Base-by-base conservation (phyloP, 2,329 filamentous ascomycete genomes). In the Epichloe uncinata region DNA sequence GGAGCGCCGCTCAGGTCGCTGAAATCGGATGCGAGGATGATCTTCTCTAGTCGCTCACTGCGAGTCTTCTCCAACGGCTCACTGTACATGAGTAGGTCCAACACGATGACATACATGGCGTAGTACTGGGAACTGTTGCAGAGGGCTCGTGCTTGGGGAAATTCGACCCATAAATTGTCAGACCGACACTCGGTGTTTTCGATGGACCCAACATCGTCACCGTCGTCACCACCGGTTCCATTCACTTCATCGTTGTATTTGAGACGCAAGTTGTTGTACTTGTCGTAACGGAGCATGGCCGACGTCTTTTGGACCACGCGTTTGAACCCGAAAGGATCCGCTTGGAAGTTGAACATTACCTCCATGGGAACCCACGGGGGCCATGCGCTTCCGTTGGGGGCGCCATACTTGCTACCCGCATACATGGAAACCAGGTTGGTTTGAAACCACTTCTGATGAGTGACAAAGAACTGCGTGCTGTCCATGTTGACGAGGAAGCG, bases 101-200 rank as follows among this genome's bases (percentile, higher is more conserved):
- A 74, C 3, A 96, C 91, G 58, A 99, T 98, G 66, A 98, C 88
- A 62, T 98, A 99, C 74, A 98, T 83, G 4, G 93, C 87, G 63
- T 95, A 98, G 69, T 98, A 99, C 67, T 98, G 91, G 38, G 85
- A 81, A 5, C 94, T 98, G 67, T 98, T 94, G 71, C 94, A 98
- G 43, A 96, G 81, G n/a, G 89, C 91, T 50, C 89, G 80, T 42
- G 95, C 83, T 56, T 94, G 87, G 12, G 93, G 93, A 60, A 99
- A 98, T 60, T 97, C 90, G 35, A 98, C 87, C 81, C 87, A 95
- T 13, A 99, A 79, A 62, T 95, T 91, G 65, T 98, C 93, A 70
- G 96, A 91, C n/a, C 89, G 80, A 56, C 74, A 83, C 63, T 95
- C 87, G 45, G 74, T 68, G 54, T 72, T 75, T 46, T 83, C 78